A percentile compares a stretch with the other conserved stretches of the same genome.
phyloP scores from a whole-genome alignment of 2,329 filamentous ascomycete species.

The Penicillium sp. region DNA sequence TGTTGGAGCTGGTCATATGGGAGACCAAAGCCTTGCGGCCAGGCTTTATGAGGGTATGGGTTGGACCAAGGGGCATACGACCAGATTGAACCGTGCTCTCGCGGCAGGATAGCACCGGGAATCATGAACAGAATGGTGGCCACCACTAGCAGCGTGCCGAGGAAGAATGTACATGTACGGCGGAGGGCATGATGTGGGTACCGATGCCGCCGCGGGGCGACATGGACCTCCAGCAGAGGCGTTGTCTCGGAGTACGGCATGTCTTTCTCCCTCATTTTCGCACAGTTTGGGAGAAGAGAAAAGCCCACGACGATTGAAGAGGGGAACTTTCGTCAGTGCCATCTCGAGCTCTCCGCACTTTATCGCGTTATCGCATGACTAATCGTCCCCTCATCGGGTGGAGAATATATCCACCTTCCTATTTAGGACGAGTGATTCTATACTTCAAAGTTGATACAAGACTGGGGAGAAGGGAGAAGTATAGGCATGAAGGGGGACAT shows the following conservation, averaged over 20 bases:
- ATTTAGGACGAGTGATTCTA: not conserved
- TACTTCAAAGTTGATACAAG: too few species aligned
- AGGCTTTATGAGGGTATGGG: slow-evolving; percentile 42
- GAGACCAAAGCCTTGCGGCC: slow-evolving; percentile 52
- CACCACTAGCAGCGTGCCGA: slow-evolving; percentile 44
- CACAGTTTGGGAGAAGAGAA: slow-evolving; percentile 4
- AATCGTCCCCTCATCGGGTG: slow-evolving; percentile 5
- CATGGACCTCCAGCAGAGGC: slow-evolving; percentile 47
- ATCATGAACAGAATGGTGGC: slow-evolving; percentile 47
- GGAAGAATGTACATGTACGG: slow-evolving; percentile 45
- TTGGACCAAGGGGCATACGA: slow-evolving; percentile 46
- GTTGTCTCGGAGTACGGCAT: slow-evolving; percentile 46
- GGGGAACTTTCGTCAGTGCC: not conserved
- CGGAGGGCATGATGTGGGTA: slow-evolving; percentile 50
- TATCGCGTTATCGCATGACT: slow-evolving; percentile 25
- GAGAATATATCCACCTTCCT: not conserved
- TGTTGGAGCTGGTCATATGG: slow-evolving; percentile 59
- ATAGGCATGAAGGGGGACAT: too few species aligned
- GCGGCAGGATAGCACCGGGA: slow-evolving; percentile 43
- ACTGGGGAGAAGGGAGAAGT: too few species aligned
- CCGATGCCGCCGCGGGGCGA: slow-evolving; percentile 43
- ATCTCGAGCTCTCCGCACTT: slow-evolving; percentile 20
- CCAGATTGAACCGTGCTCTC: slow-evolving; percentile 42
- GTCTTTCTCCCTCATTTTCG: slow-evolving; percentile 40
- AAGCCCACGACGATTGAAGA: not conserved